Base-by-base conservation (phyloP, 2,329 filamentous ascomycete species). In the Raffaelea deltoideospora region DNA sequence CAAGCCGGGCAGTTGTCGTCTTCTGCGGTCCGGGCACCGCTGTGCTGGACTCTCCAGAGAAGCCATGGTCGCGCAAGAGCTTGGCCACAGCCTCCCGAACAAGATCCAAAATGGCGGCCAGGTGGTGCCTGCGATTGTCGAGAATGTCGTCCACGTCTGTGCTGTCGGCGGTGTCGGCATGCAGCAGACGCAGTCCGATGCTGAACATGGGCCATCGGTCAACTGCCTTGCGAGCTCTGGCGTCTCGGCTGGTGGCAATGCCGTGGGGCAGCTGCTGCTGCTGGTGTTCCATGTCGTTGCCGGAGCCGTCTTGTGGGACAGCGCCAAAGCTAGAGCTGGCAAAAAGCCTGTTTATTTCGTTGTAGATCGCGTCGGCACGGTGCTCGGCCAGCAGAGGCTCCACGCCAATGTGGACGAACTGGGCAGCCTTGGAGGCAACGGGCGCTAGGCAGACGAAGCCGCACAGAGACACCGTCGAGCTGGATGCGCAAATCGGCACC, bases 131-230 rank as follows among this genome's bases (percentile, higher is more conserved):
- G 21, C 61, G 59, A 11, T 67, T 60, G 36, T 67, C 58, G 2
- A 71, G 50, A 11, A 65, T 38, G 15, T 56, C 53, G n/a, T 62
- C 55, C 3, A 54, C 21, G n/a, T 56, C 53, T 2, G 48, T 41
- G 10, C 39, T 35, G 15, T 32, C 33, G 37, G 18, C 37, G 39
- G 28, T n/a, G 15, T 45, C 41, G 10, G 67, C 48, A n/a, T n/a
- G n/a, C n/a, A n/a, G n/a, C n/a, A n/a, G n/a, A 3, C 64, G 58
- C 26, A 94, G 69, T 21, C 72, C 72, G n/a, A 96, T 58, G 47
- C 77, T 80, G 48, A 94, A 96, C 76, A 88, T 88, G 0, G 88
- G 86, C 76, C 84, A 90, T 35, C 74, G 70, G 48, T 95, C 85
- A 10, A 87, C 61, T 0, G 75, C 67, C 50, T 83, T 88, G 31